phyloP scores from a whole-genome alignment of 164 flowering plant species.

The Brasenia schreberi region DNA sequence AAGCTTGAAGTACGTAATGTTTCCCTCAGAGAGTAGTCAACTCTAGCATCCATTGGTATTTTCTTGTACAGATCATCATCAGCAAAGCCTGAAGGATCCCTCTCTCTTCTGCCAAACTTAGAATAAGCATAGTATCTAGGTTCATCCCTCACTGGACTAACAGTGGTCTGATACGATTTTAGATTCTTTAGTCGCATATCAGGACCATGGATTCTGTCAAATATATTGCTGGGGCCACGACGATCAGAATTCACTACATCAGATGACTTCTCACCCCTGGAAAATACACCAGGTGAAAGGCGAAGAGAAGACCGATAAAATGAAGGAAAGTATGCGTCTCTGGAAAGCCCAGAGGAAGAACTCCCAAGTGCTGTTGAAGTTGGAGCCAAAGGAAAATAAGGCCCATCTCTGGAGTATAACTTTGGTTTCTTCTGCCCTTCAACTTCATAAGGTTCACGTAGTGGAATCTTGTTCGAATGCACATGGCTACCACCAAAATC shows the following conservation, averaged over 20 bases:
- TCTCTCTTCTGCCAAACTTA: constrained; percentile 18
- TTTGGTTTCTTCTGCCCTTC: constrained; percentile 6
- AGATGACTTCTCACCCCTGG: constrained; percentile 5
- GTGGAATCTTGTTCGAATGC: constrained; percentile 2
- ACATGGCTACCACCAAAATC: background rate
- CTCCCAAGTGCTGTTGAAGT: constrained; percentile 11
- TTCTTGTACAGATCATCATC: constrained; percentile 9
- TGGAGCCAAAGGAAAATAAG: constrained; percentile 8
- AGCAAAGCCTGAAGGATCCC: constrained; percentile 3
- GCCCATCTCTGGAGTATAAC: constrained; percentile 11
- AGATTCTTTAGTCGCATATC: constrained; percentile 6
- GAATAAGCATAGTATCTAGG: constrained; percentile 8
- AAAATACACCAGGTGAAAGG: constrained; percentile 6
- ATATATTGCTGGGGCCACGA: constrained; percentile 1
- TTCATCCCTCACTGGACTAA: constrained; percentile 7
- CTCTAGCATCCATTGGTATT: constrained; percentile 8
- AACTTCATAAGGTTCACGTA: constrained; percentile 11
- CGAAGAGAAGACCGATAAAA: constrained; percentile 2
- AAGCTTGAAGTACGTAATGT: constrained; percentile 5
- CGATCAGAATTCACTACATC: constrained; percentile 4
- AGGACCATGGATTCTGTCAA: constrained; percentile 4
- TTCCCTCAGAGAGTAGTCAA: constrained; percentile 15
- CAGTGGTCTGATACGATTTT: constrained; percentile 3
- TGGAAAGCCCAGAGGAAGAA: constrained; percentile 11
- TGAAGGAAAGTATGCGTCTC: constrained; percentile 10